Percentiles rank a stretch among this genome's conserved stretches.
Evolutionary conservation across 2,329 filamentous ascomycete genomes (phyloP).

Genomic region (Talaromyces sp.): DNA sequence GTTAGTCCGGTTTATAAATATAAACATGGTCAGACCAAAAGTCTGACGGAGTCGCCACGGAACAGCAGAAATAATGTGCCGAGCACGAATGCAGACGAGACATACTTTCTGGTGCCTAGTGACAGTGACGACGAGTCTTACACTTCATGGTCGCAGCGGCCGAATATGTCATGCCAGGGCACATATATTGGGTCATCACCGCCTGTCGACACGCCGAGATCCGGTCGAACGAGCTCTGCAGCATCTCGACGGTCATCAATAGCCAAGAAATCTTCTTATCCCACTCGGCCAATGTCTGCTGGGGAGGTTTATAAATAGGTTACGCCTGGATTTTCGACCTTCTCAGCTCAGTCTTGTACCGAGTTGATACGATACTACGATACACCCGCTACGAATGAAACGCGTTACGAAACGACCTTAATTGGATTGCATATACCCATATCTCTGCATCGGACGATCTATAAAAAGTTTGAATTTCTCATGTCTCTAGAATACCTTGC

Average conservation of each 20-base stretch:
- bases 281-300: not conserved
- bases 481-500: not conserved
- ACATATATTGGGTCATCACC: slow-evolving; percentile 3
- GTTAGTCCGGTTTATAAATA: slow-evolving; percentile 10
- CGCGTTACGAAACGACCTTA: not conserved
- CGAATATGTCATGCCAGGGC: not conserved
- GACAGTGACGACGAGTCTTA: slow-evolving; percentile 18
- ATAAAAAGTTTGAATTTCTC: not conserved
- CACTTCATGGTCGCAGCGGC: not conserved
- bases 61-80: not conserved
- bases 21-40: not conserved
- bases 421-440: not conserved
- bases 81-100: not conserved
- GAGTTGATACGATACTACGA: not conserved
- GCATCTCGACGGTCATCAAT: slow-evolving; percentile 18
- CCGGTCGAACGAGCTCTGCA: slow-evolving; percentile 12
- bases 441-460: not conserved
- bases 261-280: slow-evolving; percentile 1
- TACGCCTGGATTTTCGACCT: not conserved
- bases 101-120: slow-evolving; percentile 4
- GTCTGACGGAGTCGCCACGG: not conserved
- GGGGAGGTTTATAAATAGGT: not conserved
- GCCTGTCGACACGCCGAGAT: not conserved
- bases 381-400: not conserved
- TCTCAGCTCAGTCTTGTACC: not conserved